These are phyloP conservation scores for Coemansia sp. DNA, from an alignment of 192 early-diverging fungal species.

Conservation along the genomic window DNA sequence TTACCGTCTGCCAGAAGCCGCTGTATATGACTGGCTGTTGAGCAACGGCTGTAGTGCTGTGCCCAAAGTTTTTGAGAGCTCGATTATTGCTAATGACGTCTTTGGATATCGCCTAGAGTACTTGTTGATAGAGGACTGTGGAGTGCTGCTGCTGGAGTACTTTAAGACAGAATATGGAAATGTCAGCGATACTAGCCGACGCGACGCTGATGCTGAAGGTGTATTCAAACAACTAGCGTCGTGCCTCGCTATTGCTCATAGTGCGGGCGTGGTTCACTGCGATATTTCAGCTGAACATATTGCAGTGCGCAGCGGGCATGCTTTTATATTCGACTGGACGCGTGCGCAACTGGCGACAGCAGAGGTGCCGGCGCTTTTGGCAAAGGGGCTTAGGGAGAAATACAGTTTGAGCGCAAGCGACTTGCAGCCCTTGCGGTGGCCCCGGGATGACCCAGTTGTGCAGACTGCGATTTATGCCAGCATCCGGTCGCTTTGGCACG, in stretches of 20 bases:
- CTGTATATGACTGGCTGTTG: slow-evolving; percentile 4
- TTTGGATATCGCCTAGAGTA: slow-evolving; percentile 22
- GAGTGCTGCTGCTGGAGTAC: slow-evolving; percentile 11
- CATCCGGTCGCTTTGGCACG: slow-evolving; percentile 13
- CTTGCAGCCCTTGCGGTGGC: neutral
- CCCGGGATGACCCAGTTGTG: neutral
- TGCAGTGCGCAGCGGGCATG: neutral
- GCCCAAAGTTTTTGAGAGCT: slow-evolving; percentile 5
- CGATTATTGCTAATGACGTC: neutral
- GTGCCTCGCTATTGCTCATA: neutral
- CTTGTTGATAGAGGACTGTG: slow-evolving; percentile 20
- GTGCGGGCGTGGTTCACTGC: slow-evolving; percentile 24
- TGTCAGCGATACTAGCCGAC: neutral
- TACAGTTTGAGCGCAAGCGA: neutral
- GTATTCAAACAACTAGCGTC: slow-evolving; percentile 2
- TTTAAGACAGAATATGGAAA: neutral
- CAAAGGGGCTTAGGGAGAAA: neutral
- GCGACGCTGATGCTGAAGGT: neutral
- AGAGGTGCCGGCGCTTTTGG: neutral
- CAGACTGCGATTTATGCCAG: slow-evolving; percentile 11
- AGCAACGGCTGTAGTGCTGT: neutral
- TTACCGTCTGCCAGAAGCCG: slow-evolving; percentile 12
- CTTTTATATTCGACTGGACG: slow-evolving; percentile 21
- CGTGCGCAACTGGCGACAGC: slow-evolving; percentile 1
- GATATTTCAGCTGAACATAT: slow-evolving; percentile 31